Base-by-base conservation (phyloP, 192 early-diverging fungal species). In the Coemansia sp. region DNA sequence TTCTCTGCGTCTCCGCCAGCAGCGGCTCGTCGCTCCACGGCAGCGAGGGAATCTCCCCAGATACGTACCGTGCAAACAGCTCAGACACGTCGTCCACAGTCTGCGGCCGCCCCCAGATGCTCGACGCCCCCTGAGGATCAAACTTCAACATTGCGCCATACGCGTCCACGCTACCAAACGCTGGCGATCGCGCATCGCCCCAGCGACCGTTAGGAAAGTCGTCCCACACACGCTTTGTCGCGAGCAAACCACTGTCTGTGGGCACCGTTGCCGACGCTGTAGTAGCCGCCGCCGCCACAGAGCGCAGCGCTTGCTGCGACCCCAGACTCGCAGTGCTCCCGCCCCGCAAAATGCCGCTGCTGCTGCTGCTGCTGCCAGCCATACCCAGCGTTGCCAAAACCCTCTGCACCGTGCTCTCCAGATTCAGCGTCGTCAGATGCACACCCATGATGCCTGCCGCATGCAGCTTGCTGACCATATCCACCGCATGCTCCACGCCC, bases 191-290 rank as follows among this genome's bases (percentile, higher is more conserved):
- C 20, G 97, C 89, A 67, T 99, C 95, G 30, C 97, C 97, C 97
- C 96, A 99, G 34, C 97, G 90, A 38, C 97, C 97, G 67, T 99
- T 99, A 17, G 95, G 97, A 70, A 96, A 99, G 57, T 99, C 96
- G 77, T 99, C 96, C 88, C 89, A 91, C 49, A 86, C 60, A 6
- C 59, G 67, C 63, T 61, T 52, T 49, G 50, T 17, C 30, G 34
- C 40, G 11, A 59, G 34, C 33, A 34, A 59, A 17, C 59, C 45
- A 32, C 45, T 40, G 17, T 14, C 22, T 25, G 28, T 61, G 48
- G 17, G 50, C 45, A 32, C 38, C 38, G 11, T 7, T 16, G 28
- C 49, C 56, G 64, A 30, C 20, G 56, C 48, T n/a, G 48, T 52
- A 30, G 61, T 25, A 7, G 51, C 32, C 29, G 58, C 16, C n/a